Percentiles rank a stretch among this genome's conserved stretches.
These are phyloP conservation scores for Exophiala spinifera DNA, from an alignment of 2,329 filamentous ascomycete species.

Conservation along the genomic window DNA sequence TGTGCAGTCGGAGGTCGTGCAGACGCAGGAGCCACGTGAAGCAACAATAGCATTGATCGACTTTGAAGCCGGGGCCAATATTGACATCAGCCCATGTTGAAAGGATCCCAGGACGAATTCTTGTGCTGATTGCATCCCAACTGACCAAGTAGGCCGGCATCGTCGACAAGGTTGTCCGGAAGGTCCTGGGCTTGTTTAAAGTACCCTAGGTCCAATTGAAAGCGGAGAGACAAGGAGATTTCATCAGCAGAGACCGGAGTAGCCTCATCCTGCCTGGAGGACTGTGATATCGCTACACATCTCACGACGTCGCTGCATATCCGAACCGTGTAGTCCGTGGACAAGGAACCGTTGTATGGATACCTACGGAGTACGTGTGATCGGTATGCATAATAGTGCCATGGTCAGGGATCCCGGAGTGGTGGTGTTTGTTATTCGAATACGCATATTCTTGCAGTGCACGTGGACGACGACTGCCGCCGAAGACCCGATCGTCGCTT, in stretches of 20 bases:
- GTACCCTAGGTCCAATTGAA: not conserved
- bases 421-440: not conserved
- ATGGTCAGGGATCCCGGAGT: not conserved
- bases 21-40: conserved; percentile 3
- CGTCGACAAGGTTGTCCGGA: not conserved
- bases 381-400: too few species aligned
- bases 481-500: not conserved
- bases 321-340: too few species aligned
- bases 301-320: too few species aligned
- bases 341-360: too few species aligned
- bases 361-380: too few species aligned
- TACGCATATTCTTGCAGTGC: not conserved
- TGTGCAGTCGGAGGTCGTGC: not conserved
- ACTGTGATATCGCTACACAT: too few species aligned
- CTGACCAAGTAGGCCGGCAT: not conserved
- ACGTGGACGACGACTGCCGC: not conserved
- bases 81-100: not conserved
- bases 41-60: not conserved
- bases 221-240: too few species aligned
- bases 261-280: too few species aligned
- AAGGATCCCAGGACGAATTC: not conserved
- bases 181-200: not conserved
- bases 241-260: too few species aligned
- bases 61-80: not conserved
- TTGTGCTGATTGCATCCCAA: not conserved